A percentile compares a stretch with the other conserved stretches of the same genome.
Conservation (phyloP, 208 protist species). For the Crithidia thermophila region DNA sequence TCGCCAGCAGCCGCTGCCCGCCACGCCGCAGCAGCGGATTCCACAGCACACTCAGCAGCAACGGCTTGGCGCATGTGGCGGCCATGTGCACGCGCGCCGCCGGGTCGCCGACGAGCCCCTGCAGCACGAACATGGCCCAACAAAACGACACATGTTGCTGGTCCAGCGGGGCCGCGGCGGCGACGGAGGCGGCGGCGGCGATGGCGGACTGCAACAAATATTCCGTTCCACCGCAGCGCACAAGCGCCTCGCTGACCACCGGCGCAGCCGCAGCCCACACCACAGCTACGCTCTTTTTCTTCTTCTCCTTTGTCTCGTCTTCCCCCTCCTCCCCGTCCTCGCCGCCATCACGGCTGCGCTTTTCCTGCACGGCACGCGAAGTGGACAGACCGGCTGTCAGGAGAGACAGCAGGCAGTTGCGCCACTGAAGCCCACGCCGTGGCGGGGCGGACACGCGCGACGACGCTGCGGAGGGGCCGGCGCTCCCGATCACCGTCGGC, state of each 20-base stretch:
- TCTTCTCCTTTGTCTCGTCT: background rate
- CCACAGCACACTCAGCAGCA: constrained; percentile 29
- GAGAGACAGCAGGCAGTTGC: constrained; percentile 25
- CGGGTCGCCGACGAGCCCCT: constrained; percentile 9
- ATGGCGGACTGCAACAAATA: constrained; percentile 19
- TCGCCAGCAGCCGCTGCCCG: constrained; percentile 22
- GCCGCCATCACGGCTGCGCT: too few species aligned
- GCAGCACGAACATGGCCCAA: constrained; percentile 20
- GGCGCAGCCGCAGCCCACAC: constrained; percentile 6
- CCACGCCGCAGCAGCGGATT: constrained; percentile 23
- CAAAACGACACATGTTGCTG: constrained; percentile 9
- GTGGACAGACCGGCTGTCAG: background rate
- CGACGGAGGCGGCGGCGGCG: background rate
- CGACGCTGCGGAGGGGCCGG: background rate
- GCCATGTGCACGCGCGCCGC: constrained; percentile 27
- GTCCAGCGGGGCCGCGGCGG: background rate
- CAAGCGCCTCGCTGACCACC: constrained; percentile 23
- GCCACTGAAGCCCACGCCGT: constrained; percentile 12
- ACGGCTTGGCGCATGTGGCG: constrained; percentile 7
- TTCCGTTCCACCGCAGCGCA: constrained; percentile 16
- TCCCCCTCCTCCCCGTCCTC: background rate
- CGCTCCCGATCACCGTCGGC: background rate
- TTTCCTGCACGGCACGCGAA: background rate
- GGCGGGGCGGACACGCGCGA: too few species aligned
- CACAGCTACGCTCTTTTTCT: background rate